Evolutionary conservation across 2,329 filamentous ascomycete species (phyloP), one percentile per base, ranked within the genome.

Genomic region (Coniochaeta prunicola): DNA sequence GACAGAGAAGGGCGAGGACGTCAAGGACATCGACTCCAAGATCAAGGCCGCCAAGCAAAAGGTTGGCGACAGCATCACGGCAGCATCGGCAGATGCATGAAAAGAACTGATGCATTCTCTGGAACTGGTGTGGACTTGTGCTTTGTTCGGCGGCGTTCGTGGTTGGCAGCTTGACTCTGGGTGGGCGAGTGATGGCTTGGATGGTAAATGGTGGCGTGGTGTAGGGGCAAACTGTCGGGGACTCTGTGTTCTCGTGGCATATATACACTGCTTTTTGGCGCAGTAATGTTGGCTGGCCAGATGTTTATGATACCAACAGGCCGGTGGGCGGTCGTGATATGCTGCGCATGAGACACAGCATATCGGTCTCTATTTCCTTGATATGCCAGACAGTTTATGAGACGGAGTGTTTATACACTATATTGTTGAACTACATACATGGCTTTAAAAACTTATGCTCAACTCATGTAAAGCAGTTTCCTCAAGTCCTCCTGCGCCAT

Each of bases 1-100:
- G 30, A 34, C 53, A 10, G 79, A 79, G 64, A 80, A 76, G 65
- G 80, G 83, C 50, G 72, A 73, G 40, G 75, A 82, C 59, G 73
- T 83, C 53, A 74, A 55, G 77, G 60, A 70, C 83, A 57, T 75
- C 80, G 65, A 80, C 81, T 64, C 58, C 26, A 71, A 68, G 60
- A 69, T 69, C 50, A 66, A 68, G 59, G 50, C 60, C 58, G 58
- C 59, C 56, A 58, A 56, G 36, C 26, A 56, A 38, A 42, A 56
- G 19, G 36, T 56, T 10, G 36, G 33, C 33, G 54, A 56, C 12
- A 56, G 54, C 36, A 33, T 56, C 33, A 56, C 54, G 17, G 54
- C 36, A 13, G 54, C 54, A 6, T 30, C 36, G 59, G 36, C 33
- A 48, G 31, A 31, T 50, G 59, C 58, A 31, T 50, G 40, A 42